Evolutionary conservation across 306 rosid genomes (phyloP).

Genomic region (Comarum palustre): DNA sequence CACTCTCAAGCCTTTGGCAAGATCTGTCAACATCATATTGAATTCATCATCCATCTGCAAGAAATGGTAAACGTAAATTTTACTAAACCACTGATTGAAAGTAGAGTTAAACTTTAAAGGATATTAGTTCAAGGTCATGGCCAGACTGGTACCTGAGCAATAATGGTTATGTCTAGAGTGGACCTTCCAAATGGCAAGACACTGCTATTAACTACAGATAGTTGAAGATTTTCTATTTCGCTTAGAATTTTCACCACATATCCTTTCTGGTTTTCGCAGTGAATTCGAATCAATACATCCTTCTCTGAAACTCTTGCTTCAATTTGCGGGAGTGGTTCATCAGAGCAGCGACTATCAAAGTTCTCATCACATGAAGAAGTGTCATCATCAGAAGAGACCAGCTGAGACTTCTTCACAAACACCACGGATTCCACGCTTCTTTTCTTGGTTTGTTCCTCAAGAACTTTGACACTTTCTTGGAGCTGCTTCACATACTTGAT

Average conservation of each 20-base stretch:
- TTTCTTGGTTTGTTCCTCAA: constrained; percentile 61
- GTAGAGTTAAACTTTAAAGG: background rate
- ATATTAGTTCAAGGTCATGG: background rate
- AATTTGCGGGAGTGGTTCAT: constrained; percentile 40
- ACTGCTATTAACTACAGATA: constrained; percentile 35
- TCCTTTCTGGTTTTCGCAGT: constrained; percentile 51
- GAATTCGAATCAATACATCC: constrained; percentile 59
- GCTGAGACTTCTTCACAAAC: constrained; percentile 36
- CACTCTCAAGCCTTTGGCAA: constrained; percentile 36
- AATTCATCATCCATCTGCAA: constrained; percentile 57
- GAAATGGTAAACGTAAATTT: background rate
- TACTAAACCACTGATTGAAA: background rate
- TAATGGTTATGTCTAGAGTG: constrained; percentile 45
- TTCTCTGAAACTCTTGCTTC: constrained; percentile 61
- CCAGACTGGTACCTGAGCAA: constrained; percentile 54
- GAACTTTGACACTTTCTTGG: constrained; percentile 42
- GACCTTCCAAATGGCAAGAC: constrained; percentile 50
- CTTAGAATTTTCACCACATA: constrained; percentile 37
- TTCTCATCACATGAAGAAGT: constrained; percentile 49
- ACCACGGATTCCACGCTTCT: constrained; percentile 42
- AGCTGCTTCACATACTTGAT: constrained; percentile 62
- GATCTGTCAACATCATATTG: constrained; percentile 39
- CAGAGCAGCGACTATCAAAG: constrained; percentile 8
- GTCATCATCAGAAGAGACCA: constrained; percentile 33
- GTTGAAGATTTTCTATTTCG: constrained; percentile 48